A percentile compares a stretch with the other conserved stretches of the same genome.
Evolutionary conservation across 768 basidiomycete genomes (phyloP).

Genomic region (Leccinum broughii): DNA sequence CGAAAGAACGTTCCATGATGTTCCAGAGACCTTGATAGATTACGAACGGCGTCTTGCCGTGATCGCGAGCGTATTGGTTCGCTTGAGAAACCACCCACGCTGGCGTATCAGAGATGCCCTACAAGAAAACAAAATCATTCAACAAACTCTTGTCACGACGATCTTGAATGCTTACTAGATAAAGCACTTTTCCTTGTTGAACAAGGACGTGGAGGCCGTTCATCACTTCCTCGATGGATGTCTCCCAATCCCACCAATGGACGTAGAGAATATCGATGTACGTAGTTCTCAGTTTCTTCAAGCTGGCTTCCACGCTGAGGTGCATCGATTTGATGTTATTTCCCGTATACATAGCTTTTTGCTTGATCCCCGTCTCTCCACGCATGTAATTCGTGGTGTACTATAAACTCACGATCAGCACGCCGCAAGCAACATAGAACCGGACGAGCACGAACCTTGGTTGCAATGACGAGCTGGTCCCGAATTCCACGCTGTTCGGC

Average conservation of each 20-base stretch:
- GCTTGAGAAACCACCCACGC: no score
- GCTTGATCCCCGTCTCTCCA: conserved; percentile 14
- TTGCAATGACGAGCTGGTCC: conserved; percentile 49
- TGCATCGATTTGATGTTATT: conserved; percentile 39
- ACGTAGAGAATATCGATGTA: conserved; percentile 60
- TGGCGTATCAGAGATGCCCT: no score
- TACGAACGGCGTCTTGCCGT: background rate
- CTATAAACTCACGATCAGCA: conserved; percentile 17
- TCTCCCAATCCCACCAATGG: conserved; percentile 51
- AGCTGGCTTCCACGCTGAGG: conserved; percentile 32
- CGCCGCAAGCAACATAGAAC: background rate
- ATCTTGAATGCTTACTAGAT: no score
- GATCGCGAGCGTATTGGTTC: background rate
- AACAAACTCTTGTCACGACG: no score
- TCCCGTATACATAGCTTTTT: conserved; percentile 34
- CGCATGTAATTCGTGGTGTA: conserved; percentile 21
- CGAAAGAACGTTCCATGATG: background rate
- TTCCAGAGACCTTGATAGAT: background rate
- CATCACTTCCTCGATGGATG: conserved; percentile 48
- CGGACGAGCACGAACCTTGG: conserved; percentile 28
- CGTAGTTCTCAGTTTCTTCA: conserved; percentile 54
- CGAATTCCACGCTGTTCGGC: conserved; percentile 43
- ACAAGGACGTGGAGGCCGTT: background rate
- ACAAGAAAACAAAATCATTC: no score
- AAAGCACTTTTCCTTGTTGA: no score